phyloP scores from a whole-genome alignment of 2,329 filamentous ascomycete species.

The Monosporascus sp. region DNA sequence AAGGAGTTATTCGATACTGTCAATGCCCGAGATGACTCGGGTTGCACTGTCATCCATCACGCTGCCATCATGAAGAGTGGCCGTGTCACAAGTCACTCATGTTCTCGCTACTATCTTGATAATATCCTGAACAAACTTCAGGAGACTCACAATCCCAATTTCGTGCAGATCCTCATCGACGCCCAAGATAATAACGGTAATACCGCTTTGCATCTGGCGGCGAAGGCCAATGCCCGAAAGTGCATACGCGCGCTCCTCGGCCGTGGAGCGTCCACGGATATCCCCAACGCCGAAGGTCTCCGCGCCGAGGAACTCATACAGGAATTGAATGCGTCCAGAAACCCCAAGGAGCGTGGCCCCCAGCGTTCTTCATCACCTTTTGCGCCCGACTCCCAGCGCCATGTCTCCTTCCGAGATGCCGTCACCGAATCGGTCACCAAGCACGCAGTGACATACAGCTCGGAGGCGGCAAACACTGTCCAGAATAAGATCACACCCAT shows the following conservation, averaged over 20 bases:
- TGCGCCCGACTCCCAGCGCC: conserved; percentile 57
- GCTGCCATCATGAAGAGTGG: conserved; percentile 84
- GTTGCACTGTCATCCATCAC: conserved; percentile 89
- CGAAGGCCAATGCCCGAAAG: conserved; percentile 81
- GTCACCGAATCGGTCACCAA: conserved; percentile 40
- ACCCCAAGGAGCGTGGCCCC: conserved; percentile 58
- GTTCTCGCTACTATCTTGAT: conserved; percentile 90
- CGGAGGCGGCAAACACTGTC: conserved; percentile 63
- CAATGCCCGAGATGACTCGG: conserved; percentile 70
- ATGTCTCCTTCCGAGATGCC: conserved; percentile 48
- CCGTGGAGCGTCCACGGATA: conserved; percentile 76
- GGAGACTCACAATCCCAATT: conserved; percentile 69
- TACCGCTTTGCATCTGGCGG: conserved; percentile 71
- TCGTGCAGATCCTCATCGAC: conserved; percentile 75
- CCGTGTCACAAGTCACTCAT: conserved; percentile 76
- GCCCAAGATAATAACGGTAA: conserved; percentile 82
- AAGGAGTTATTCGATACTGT: conserved; percentile 80
- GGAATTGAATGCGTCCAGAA: conserved; percentile 62
- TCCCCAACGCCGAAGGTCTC: conserved; percentile 75
- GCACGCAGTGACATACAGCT: conserved; percentile 44
- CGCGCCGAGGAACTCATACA: conserved; percentile 82
- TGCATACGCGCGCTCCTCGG: conserved; percentile 75
- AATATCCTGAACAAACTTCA: conserved; percentile 82
- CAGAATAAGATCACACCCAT: conserved; percentile 65
- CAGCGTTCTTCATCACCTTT: conserved; percentile 73